phyloP scores from a whole-genome alignment of 78 protist species.

The Polysphondylium violaceum region DNA sequence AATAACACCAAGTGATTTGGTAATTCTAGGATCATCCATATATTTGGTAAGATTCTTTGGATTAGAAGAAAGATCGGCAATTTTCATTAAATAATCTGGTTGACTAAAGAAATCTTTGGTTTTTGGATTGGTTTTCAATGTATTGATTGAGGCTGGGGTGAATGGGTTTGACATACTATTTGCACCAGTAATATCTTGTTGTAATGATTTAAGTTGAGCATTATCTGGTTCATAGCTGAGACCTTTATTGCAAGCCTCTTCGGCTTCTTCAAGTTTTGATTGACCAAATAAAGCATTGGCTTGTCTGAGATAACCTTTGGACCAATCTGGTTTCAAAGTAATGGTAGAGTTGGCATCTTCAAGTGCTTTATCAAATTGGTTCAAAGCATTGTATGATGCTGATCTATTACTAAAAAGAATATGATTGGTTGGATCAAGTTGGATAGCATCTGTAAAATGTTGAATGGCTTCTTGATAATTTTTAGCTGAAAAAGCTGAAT shows the following conservation, averaged over 20 bases:
- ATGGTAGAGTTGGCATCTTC: conserved; percentile 88
- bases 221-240: conserved; percentile 79
- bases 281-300: conserved; percentile 85
- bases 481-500: conserved; percentile 86
- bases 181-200: conserved; percentile 41
- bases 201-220: conserved; percentile 17
- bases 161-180: conserved; percentile 8
- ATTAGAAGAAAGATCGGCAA: conserved; percentile 19
- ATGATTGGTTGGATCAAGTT: conserved; percentile 87
- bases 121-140: conserved; percentile 58
- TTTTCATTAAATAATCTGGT: conserved; percentile 71
- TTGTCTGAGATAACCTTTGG: conserved; percentile 94
- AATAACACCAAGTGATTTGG: conserved; percentile 60
- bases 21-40: conserved; percentile 64
- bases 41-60: conserved; percentile 25
- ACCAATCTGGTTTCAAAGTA: conserved; percentile 89
- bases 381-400: conserved; percentile 83
- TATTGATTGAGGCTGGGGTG: conserved; percentile 1
- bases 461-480: conserved; percentile 90
- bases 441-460: conserved; percentile 90
- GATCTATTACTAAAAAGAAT: conserved; percentile 95
- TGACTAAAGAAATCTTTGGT: conserved; percentile 67
- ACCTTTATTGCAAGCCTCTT: conserved; percentile 82
- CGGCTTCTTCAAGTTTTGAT: conserved; percentile 79
- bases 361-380: conserved; percentile 90